Conservation (phyloP, 148 eudicot genomes). For the Camellia lanceoleosa region DNA sequence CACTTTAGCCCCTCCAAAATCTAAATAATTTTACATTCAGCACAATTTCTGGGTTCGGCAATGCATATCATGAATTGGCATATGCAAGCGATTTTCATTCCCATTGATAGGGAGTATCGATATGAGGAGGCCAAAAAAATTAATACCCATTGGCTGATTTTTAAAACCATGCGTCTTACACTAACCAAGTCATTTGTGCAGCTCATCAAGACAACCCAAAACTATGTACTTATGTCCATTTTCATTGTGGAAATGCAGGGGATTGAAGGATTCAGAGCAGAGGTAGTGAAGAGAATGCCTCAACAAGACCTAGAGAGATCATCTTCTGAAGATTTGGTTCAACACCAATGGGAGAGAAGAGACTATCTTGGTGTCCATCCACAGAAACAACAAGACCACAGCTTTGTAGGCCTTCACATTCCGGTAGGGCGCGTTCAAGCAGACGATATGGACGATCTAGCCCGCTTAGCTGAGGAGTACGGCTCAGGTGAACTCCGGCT, state of each 20-base stretch:
- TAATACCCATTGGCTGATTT: too few species aligned
- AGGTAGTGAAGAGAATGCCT: slow-evolving; percentile 93
- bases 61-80: too few species aligned
- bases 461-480: slow-evolving; percentile 78
- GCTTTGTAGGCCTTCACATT: slow-evolving; percentile 84
- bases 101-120: too few species aligned
- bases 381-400: slow-evolving; percentile 84
- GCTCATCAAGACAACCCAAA: background rate
- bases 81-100: too few species aligned
- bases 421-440: slow-evolving; percentile 96
- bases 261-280: slow-evolving; percentile 76
- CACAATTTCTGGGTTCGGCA: too few species aligned
- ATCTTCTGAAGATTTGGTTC: slow-evolving; percentile 67
- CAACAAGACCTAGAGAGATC: slow-evolving; percentile 60
- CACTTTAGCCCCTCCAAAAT: too few species aligned
- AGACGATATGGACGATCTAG: slow-evolving; percentile 89
- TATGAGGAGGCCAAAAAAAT: too few species aligned
- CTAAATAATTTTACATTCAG: too few species aligned
- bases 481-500: slow-evolving; percentile 92
- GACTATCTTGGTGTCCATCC: slow-evolving; percentile 84
- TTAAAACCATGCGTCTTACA: too few species aligned
- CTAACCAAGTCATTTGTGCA: too few species aligned
- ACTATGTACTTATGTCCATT: background rate
- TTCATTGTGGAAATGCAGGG: slow-evolving; percentile 47
- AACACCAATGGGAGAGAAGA: slow-evolving; percentile 77